A percentile compares a stretch with the other conserved stretches of the same genome.
These are phyloP conservation scores for Tolypocladium album DNA, from an alignment of 2,329 filamentous ascomycete genomes.

Conservation along the genomic window DNA sequence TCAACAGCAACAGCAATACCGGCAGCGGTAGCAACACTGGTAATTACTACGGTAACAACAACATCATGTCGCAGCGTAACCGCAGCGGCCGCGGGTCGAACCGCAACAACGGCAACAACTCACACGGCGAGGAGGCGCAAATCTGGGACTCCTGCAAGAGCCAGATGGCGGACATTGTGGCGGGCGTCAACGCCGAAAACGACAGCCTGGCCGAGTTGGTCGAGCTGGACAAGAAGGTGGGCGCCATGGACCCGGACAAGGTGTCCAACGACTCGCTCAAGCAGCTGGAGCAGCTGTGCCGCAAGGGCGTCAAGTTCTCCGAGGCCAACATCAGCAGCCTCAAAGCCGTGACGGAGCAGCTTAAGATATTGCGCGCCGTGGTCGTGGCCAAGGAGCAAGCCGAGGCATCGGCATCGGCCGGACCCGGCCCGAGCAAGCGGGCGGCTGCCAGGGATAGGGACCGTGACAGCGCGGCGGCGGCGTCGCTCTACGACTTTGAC, in stretches of 20 bases:
- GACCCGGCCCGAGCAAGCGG: conserved; percentile 11
- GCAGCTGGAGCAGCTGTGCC: conserved; percentile 30
- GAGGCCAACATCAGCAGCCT: conserved; percentile 26
- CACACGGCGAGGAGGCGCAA: conserved; percentile 31
- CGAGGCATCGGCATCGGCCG: conserved; percentile 13
- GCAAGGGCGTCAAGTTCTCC: conserved; percentile 29
- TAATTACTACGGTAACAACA: conserved; percentile 1
- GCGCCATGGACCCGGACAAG: conserved; percentile 25
- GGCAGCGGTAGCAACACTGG: conserved; percentile 2
- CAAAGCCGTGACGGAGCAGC: conserved; percentile 28
- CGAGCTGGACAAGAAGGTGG: conserved; percentile 28
- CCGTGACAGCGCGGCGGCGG: conserved; percentile 16
- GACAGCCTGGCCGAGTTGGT: conserved; percentile 28
- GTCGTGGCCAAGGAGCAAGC: conserved; percentile 31
- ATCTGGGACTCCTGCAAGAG: conserved; percentile 31
- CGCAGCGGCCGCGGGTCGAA: conserved; percentile 32
- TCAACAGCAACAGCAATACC: background rate
- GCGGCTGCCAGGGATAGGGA: conserved; percentile 12
- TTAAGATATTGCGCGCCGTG: conserved; percentile 30
- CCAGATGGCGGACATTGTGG: conserved; percentile 27
- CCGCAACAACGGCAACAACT: conserved; percentile 28
- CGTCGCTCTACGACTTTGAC: conserved; percentile 33
- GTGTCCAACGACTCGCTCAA: conserved; percentile 25
- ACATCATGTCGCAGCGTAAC: conserved; percentile 31
- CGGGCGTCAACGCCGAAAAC: conserved; percentile 30